Percentiles rank a stretch among this genome's conserved stretches.
These are phyloP conservation scores for Ramalina intermedia DNA, from an alignment of 495 filamentous ascomycete genomes.

Conservation along the genomic window DNA sequence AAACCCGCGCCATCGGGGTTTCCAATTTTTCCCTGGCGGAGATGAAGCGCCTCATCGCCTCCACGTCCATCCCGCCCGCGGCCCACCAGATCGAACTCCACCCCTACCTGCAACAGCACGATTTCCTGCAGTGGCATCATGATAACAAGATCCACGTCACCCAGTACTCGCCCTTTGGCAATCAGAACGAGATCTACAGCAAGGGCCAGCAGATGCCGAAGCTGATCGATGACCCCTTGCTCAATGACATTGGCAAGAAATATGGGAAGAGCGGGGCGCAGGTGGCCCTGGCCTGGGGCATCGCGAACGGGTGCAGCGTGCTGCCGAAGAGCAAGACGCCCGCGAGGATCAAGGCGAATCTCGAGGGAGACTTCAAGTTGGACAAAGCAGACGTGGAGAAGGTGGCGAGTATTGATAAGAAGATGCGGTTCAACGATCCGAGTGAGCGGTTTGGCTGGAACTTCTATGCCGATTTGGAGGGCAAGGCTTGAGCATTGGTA, in stretches of 20 bases:
- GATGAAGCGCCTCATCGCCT: conserved; percentile 50
- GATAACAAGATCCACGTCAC: conserved; percentile 42
- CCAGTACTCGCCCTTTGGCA: conserved; percentile 56
- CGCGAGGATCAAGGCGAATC: conserved; percentile 37
- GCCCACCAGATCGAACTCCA: conserved; percentile 53
- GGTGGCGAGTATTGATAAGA: conserved; percentile 38
- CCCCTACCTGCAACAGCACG: conserved; percentile 42
- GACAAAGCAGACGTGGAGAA: conserved; percentile 32
- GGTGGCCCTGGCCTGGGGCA: conserved; percentile 52
- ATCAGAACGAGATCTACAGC: conserved; percentile 51
- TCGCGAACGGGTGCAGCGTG: conserved; percentile 46
- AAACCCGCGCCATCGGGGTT: conserved; percentile 53
- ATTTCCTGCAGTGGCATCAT: conserved; percentile 36
- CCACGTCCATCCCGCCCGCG: conserved; percentile 43
- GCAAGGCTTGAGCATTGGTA: conserved; percentile 23
- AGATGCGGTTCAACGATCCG: conserved; percentile 46
- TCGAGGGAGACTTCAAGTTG: conserved; percentile 47
- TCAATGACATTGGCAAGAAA: conserved; percentile 46
- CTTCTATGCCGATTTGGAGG: conserved; percentile 48
- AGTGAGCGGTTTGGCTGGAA: conserved; percentile 44
- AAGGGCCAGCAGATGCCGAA: conserved; percentile 32
- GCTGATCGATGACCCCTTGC: conserved; percentile 45
- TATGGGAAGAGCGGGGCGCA: conserved; percentile 48
- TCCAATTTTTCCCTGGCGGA: conserved; percentile 62
- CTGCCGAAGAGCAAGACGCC: conserved; percentile 52